Conservation (phyloP, 108 stramenopile genomes). For the Pelagomonas calceolata region DNA sequence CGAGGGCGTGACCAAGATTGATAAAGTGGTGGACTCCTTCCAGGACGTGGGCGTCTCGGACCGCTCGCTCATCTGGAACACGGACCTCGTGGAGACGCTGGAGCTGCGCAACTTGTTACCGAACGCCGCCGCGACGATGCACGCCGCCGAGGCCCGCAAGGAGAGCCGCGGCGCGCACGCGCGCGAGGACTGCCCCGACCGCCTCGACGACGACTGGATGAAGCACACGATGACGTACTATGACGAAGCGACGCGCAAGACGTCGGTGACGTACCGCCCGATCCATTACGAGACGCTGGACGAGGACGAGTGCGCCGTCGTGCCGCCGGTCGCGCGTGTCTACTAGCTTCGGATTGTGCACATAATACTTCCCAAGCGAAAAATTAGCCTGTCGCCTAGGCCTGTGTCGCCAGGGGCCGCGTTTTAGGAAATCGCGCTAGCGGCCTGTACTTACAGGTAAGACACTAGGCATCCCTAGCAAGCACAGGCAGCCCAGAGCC, state of each 20-base stretch:
- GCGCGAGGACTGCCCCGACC: conserved; percentile 85
- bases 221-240: conserved; percentile 90
- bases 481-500: too few species aligned
- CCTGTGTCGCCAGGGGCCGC: too few species aligned
- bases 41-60: conserved; percentile 76
- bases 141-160: conserved; percentile 87
- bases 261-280: conserved; percentile 77
- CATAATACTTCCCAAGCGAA: too few species aligned
- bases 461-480: too few species aligned
- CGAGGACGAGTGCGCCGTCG: conserved; percentile 76
- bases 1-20: conserved; percentile 74
- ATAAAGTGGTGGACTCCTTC: conserved; percentile 72
- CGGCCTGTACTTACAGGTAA: too few species aligned
- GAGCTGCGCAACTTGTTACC: conserved; percentile 79
- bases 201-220: conserved; percentile 96
- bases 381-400: too few species aligned
- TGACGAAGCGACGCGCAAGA: conserved; percentile 74
- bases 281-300: conserved; percentile 89
- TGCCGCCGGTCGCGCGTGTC: conserved; percentile 89
- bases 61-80: conserved; percentile 95
- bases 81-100: conserved; percentile 91
- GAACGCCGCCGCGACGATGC: conserved; percentile 93
- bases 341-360: conserved; percentile 48
- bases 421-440: too few species aligned
- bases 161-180: conserved; percentile 97